Base-by-base conservation (phyloP, 2,329 filamentous ascomycete species). In the Stromatinia cepivora region DNA sequence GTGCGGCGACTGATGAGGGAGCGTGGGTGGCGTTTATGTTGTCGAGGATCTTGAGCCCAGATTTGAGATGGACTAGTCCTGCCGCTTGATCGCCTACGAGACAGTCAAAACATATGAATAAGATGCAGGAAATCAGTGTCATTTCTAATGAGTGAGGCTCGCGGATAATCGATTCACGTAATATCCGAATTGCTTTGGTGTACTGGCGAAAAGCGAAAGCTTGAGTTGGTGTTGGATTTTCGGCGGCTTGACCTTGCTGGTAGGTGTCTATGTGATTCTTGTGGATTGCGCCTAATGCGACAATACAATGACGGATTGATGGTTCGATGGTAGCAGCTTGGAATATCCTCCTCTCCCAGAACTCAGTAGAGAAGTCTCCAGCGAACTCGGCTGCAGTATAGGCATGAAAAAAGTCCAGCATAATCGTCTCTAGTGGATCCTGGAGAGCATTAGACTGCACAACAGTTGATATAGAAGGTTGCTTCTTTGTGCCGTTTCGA, bases 31-130 rank as follows among this genome's bases (percentile, higher is more conserved):
- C 56, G 46, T 73, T 71, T 42, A 76, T 72, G 52, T 75, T 71
- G 56, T 74, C 71, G n/a, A 77, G 65, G 34, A 77, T 76, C 25
- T 72, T 75, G 11, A 76, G 66, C 8, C 76, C 76, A 6, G 76
- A 72, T 65, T 74, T 73, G 13, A 77, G 71, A 63, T 77, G 76
- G 22, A 77, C 74, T 42, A 77, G 73, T 17, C 75, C 74, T 45
- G 72, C 73, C 17, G 73, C 69, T 61, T 76, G 75, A 50, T 76
- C 75, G 45, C 73, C 72, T 28, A 75, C 66, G 4, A 75, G 69
- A 67, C 73, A 75, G 57, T 91, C 88, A 70, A 90, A 90, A 76
- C 86, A 89, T n/a, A 87, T 86, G 61, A 91, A 81, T 53, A 91
- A 80, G 52, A 91, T 86, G 69, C 84, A 89, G 22, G 86, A 84